Percentiles rank a stretch among this genome's conserved stretches.
These are phyloP conservation scores for Quercus wislizeni DNA, from an alignment of 306 rosid species.

Conservation along the genomic window DNA sequence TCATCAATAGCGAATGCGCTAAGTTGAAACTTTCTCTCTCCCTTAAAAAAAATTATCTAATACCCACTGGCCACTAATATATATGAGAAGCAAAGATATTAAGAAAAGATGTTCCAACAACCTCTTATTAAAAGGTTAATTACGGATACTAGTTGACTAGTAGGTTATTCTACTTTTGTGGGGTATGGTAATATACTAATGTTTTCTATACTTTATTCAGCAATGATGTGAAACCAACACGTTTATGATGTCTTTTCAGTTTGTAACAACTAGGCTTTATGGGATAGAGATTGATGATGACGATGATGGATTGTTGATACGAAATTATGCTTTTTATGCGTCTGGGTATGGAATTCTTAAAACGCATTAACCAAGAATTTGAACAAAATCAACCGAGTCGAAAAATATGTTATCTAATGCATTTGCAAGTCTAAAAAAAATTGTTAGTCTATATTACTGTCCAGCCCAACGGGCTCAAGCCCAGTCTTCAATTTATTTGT, in stretches of 20 bases:
- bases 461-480: no score
- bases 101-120: neutral
- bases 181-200: neutral
- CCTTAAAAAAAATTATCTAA: no score
- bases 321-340: neutral
- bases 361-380: neutral
- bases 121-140: neutral
- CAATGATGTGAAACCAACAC: neutral
- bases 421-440: no score
- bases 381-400: no score
- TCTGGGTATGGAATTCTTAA: neutral
- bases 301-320: neutral
- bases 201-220: neutral
- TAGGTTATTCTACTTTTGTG: neutral
- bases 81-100: no score
- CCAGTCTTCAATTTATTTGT: no score
- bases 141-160: neutral
- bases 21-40: fast-evolving
- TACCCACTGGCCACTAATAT: no score
- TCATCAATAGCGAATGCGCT: fast-evolving
- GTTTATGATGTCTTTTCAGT: neutral
- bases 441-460: no score
- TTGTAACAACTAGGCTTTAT: neutral
- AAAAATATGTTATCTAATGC: no score
- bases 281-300: neutral